Base-by-base conservation (phyloP, 805 yeast genomes). In the Cyberlindnera meyerae region DNA sequence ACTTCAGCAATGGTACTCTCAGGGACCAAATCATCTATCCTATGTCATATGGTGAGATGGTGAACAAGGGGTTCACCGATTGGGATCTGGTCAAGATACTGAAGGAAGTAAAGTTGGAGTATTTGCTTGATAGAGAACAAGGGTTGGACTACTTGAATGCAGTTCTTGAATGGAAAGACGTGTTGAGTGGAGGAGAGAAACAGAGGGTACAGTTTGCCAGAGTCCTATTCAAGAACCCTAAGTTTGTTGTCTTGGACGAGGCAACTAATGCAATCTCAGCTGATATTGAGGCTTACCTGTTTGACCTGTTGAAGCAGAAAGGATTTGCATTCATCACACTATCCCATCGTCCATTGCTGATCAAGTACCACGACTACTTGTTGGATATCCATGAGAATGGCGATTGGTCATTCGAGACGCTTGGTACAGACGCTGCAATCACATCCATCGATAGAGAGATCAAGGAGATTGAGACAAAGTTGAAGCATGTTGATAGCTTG, bases 101-200 rank as follows among this genome's bases (percentile, higher is more conserved):
- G 48, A 65, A 74, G 33, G 84, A 80, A 50, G 96, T 89, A 26
- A 82, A 82, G 43, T 66, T 89, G 42, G 95, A 82, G 22, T 88
- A 89, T 59, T 66, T 89, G 34, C 68, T 86, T 31, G 77, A 77
- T 37, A 73, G 97, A 55, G 75, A 63, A 37, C 65, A 62, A 14
- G 79, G 79, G 9, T 60, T 71, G 61, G 61, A 61, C 25, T 65
- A 64, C 44, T 56, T 68, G 22, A 64, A 69, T 44, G 55, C 68
- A 5, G 49, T 60, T 9, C 71, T 80, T 41, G 86, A 79, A 47
- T 88, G 96, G 96, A 80, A 80, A 52, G 94, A 83, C 55, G 82
- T 88, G n/a, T 71, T 88, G 46, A 82, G 93, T 60, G 97, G 97
- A n/a, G 97, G 97, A 39, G 97, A 88, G 58, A 81, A 86, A 61